phyloP scores from a whole-genome alignment of 2,329 filamentous ascomycete genomes.

The Colletotrichum chrysophilum region DNA sequence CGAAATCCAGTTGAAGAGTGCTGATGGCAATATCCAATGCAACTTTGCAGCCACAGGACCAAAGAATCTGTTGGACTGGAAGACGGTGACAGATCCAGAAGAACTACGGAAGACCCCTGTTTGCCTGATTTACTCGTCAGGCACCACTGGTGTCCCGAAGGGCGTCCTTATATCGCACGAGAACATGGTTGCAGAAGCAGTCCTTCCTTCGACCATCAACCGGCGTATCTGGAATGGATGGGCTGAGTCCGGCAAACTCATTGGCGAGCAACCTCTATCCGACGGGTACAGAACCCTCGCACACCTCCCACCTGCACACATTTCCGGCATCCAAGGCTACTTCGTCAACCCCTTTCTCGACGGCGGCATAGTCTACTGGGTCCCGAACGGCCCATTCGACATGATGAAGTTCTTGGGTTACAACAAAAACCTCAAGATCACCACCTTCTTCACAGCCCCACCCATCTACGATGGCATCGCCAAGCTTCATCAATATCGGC shows the following conservation, averaged over 20 bases:
- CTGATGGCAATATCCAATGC: neutral
- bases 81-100: neutral
- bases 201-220: neutral
- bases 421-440: neutral
- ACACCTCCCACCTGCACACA: constrained; percentile 3
- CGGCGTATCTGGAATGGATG: neutral
- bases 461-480: constrained; percentile 7
- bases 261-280: neutral
- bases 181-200: neutral
- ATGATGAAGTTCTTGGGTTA: neutral
- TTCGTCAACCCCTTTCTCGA: neutral
- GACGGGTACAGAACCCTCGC: neutral
- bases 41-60: neutral
- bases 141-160: neutral
- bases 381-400: neutral
- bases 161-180: neutral
- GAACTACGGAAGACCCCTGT: neutral
- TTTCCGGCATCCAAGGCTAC: constrained; percentile 7
- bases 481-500: neutral
- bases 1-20: neutral
- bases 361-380: constrained; percentile 10
- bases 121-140: neutral
- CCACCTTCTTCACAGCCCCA: neutral
- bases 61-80: neutral
- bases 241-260: neutral